Conservation (phyloP, 2,329 filamentous ascomycete species). For the Hymenoscyphus albidus region DNA sequence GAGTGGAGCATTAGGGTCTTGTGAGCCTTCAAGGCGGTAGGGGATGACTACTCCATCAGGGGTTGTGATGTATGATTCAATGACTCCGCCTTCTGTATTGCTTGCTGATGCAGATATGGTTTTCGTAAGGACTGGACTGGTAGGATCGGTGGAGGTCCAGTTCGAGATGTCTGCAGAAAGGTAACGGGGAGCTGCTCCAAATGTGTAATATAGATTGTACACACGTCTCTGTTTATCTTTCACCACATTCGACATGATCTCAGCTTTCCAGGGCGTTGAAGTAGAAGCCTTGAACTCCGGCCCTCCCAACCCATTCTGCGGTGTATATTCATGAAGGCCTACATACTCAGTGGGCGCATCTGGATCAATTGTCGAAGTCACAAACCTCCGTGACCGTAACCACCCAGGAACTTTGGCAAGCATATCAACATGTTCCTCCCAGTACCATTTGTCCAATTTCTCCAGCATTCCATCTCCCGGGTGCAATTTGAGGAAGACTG, state of each 20-base stretch:
- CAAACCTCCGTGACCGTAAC: slow-evolving; percentile 68
- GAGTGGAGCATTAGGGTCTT: slow-evolving; percentile 62
- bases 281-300: slow-evolving; percentile 60
- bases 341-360: slow-evolving; percentile 56
- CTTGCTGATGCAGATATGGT: slow-evolving; percentile 36
- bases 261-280: slow-evolving; percentile 57
- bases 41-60: slow-evolving; percentile 64
- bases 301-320: slow-evolving; percentile 62
- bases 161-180: slow-evolving; percentile 39
- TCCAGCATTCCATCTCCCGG: slow-evolving; percentile 49
- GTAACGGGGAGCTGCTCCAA: slow-evolving; percentile 70
- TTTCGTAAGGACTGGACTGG: slow-evolving; percentile 24
- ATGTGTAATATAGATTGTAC: slow-evolving; percentile 75
- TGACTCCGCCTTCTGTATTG: slow-evolving; percentile 45
- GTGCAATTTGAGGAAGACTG: slow-evolving; percentile 55
- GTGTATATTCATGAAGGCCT: slow-evolving; percentile 68
- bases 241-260: slow-evolving; percentile 57
- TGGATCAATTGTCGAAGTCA: slow-evolving; percentile 60
- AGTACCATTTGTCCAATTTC: slow-evolving; percentile 65
- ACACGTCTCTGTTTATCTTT: slow-evolving; percentile 53
- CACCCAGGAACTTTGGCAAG: slow-evolving; percentile 73
- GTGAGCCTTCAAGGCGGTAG: slow-evolving; percentile 72
- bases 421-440: slow-evolving; percentile 70
- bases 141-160: slow-evolving; percentile 47
- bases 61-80: slow-evolving; percentile 66